phyloP scores from a whole-genome alignment of 768 basidiomycete species.

The Trametes cinnabarina region DNA sequence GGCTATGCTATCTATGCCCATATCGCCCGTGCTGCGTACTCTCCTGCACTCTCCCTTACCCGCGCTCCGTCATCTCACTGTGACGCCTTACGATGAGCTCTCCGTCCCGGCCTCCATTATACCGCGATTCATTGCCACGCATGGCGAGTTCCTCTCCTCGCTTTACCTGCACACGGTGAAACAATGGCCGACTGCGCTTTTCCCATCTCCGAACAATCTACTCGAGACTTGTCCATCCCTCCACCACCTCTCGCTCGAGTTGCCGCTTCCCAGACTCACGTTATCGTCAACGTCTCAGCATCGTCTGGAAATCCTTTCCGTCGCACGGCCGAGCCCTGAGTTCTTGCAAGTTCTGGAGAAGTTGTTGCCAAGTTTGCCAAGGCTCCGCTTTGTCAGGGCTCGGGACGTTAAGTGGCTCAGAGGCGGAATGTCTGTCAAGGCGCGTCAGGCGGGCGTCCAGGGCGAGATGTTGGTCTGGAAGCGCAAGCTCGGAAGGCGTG shows the following conservation, averaged over 20 bases:
- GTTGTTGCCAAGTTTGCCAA: constrained; percentile 54
- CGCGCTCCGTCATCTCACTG: constrained; percentile 55
- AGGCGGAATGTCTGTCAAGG: constrained; percentile 60
- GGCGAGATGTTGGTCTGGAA: constrained; percentile 80
- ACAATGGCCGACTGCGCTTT: constrained; percentile 35
- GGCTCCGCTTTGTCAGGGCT: constrained; percentile 53
- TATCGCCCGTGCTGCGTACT: constrained; percentile 58
- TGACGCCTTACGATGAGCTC: constrained; percentile 74
- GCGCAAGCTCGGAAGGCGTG: constrained; percentile 53
- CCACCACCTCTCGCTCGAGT: constrained; percentile 70
- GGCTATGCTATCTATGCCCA: constrained; percentile 63
- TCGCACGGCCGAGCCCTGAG: constrained; percentile 67
- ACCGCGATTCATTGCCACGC: constrained; percentile 55
- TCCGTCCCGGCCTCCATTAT: constrained; percentile 56
- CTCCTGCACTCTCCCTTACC: constrained; percentile 63
- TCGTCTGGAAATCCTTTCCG: constrained; percentile 62
- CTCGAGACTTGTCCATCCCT: constrained; percentile 36
- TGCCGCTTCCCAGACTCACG: constrained; percentile 55
- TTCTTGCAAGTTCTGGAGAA: constrained; percentile 57
- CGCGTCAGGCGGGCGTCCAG: constrained; percentile 73
- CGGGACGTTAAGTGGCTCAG: constrained; percentile 74
- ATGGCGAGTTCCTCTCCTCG: constrained; percentile 57
- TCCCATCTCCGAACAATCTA: constrained; percentile 25
- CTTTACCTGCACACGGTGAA: constrained; percentile 69
- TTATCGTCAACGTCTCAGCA: constrained; percentile 32